A percentile compares a stretch with the other conserved stretches of the same genome.
phyloP scores from a whole-genome alignment of 2,329 filamentous ascomycete species.

The Pleurostoma richardsiae region DNA sequence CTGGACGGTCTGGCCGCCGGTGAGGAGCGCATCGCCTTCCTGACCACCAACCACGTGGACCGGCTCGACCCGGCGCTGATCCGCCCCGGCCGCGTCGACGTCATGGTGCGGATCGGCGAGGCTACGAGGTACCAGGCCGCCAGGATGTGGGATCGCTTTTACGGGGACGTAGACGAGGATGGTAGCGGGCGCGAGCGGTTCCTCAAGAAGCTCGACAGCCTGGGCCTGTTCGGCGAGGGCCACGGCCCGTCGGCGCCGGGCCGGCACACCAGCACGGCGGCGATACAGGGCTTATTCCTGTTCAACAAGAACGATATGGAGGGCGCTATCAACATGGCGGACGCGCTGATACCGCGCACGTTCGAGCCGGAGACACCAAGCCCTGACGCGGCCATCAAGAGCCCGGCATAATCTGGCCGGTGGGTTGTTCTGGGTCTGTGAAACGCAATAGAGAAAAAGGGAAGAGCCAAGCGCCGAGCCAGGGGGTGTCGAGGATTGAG shows the following conservation, averaged over 20 bases:
- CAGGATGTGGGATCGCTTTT: conserved; percentile 92
- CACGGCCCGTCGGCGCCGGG: conserved; percentile 39
- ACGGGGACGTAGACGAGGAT: conserved; percentile 70
- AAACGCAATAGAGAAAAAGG: too few relatives aligned
- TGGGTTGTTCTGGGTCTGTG: neutral
- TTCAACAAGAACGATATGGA: conserved; percentile 91
- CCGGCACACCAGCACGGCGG: conserved; percentile 73
- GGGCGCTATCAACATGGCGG: conserved; percentile 77
- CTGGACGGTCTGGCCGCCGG: conserved; percentile 90
- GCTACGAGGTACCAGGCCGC: conserved; percentile 80
- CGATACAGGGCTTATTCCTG: conserved; percentile 88
- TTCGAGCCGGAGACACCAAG: conserved; percentile 43
- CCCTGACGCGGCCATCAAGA: conserved; percentile 33
- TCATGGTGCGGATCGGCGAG: conserved; percentile 86
- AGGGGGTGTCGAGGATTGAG: too few relatives aligned
- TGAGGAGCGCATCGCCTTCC: conserved; percentile 88
- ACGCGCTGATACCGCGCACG: conserved; percentile 55
- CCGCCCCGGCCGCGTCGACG: conserved; percentile 85
- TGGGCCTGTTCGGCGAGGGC: conserved; percentile 63
- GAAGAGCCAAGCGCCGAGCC: too few relatives aligned
- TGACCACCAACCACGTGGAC: conserved; percentile 93
- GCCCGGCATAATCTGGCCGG: conserved; percentile 22
- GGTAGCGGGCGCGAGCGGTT: conserved; percentile 63
- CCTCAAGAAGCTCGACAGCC: conserved; percentile 60
- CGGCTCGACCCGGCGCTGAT: conserved; percentile 85